phyloP scores from a whole-genome alignment of 306 rosid species.

The Malus sieversii region DNA sequence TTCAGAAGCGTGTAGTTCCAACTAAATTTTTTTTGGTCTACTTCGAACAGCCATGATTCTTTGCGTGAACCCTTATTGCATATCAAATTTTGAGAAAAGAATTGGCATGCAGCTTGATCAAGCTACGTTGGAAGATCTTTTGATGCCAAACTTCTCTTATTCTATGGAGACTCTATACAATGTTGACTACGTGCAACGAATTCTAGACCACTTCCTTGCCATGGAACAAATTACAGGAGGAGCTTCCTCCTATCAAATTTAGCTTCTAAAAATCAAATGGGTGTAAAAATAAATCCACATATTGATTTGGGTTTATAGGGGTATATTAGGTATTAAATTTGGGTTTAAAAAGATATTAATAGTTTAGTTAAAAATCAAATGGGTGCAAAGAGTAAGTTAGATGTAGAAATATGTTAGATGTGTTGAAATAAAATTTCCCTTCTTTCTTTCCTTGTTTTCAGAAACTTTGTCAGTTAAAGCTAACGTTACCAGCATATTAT shows the following conservation, averaged over 20 bases:
- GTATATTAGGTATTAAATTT: too few species aligned
- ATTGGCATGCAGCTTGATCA: conserved; percentile 90
- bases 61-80: conserved; percentile 52
- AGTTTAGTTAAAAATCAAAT: too few species aligned
- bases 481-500: too few species aligned
- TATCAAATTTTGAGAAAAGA: conserved; percentile 74
- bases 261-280: too few species aligned
- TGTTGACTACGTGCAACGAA: conserved; percentile 88
- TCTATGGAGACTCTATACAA: conserved; percentile 96
- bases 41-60: conserved; percentile 93
- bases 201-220: conserved; percentile 79
- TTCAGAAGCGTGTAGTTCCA: conserved; percentile 69
- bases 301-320: too few species aligned
- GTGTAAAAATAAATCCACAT: too few species aligned
- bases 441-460: too few species aligned
- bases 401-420: too few species aligned
- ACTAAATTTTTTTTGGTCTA: conserved; percentile 77
- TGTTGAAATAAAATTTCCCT: too few species aligned
- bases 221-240: conserved; percentile 62
- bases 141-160: conserved; percentile 90
- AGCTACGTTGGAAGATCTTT: conserved; percentile 86
- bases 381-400: too few species aligned
- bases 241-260: not conserved
- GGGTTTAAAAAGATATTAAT: too few species aligned
- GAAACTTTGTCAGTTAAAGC: too few species aligned